Conservation (phyloP, 768 basidiomycete species). For the Sutorius australiensis region DNA sequence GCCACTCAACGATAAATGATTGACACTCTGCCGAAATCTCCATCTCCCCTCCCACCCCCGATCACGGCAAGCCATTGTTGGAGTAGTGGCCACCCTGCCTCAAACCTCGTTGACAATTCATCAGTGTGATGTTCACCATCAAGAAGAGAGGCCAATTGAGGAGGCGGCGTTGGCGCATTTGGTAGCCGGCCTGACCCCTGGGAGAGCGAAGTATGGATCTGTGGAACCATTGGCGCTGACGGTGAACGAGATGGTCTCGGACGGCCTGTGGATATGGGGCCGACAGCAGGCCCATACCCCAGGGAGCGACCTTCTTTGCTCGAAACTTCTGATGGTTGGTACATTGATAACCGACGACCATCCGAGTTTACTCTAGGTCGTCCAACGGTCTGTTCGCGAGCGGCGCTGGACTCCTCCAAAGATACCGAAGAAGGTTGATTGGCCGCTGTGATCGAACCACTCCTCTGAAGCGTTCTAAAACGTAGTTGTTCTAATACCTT, state of each 20-base stretch:
- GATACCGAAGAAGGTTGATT: slow-evolving; percentile 18
- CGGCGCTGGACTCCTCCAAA: slow-evolving; percentile 13
- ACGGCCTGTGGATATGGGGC: slow-evolving; percentile 36
- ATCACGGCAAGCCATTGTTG: slow-evolving; percentile 64
- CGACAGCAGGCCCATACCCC: slow-evolving; percentile 21
- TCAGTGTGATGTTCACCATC: slow-evolving; percentile 93
- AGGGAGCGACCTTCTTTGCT: slow-evolving; percentile 21
- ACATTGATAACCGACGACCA: slow-evolving; percentile 22
- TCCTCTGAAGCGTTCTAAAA: slow-evolving; percentile 51
- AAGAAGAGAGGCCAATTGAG: slow-evolving; percentile 55
- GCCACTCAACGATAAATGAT: slow-evolving; percentile 67
- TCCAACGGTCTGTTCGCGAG: slow-evolving; percentile 17
- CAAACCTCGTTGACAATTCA: slow-evolving; percentile 79
- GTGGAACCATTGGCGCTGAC: slow-evolving; percentile 46
- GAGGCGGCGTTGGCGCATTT: slow-evolving; percentile 37
- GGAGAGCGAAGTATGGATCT: slow-evolving; percentile 24
- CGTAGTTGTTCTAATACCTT: slow-evolving; percentile 64
- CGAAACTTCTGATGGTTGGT: slow-evolving; percentile 23
- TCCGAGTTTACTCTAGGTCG: slow-evolving; percentile 31
- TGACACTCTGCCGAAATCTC: slow-evolving; percentile 69
- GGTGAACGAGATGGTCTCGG: slow-evolving; percentile 55
- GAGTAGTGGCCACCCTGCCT: slow-evolving; percentile 78
- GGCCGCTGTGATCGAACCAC: slow-evolving; percentile 21
- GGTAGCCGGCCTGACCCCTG: slow-evolving; percentile 24
- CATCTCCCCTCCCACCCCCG: slow-evolving; percentile 60